These are phyloP conservation scores for Aspergillus viridinutans DNA, from an alignment of 2,329 filamentous ascomycete genomes.

Conservation along the genomic window DNA sequence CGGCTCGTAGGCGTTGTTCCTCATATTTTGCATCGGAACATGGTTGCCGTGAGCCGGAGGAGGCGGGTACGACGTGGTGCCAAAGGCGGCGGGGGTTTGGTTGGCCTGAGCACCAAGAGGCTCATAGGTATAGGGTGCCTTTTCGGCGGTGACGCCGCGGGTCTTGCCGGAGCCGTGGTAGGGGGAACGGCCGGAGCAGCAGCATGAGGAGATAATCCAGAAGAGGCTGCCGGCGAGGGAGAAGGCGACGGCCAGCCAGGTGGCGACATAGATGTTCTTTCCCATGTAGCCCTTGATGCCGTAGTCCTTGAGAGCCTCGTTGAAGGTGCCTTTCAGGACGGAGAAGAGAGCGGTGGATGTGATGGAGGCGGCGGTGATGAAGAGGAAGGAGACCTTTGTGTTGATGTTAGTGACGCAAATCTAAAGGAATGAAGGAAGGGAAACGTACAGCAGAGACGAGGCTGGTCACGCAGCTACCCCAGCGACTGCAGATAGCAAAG, in stretches of 20 bases:
- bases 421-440: slow-evolving; percentile 32
- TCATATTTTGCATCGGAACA: slow-evolving; percentile 22
- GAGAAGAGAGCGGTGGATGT: slow-evolving; percentile 72
- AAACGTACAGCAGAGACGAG: slow-evolving; percentile 65
- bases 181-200: slow-evolving; percentile 67
- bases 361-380: slow-evolving; percentile 62
- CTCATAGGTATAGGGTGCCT: slow-evolving; percentile 60
- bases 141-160: slow-evolving; percentile 51
- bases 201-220: slow-evolving; percentile 91
- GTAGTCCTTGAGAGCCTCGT: slow-evolving; percentile 65
- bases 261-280: slow-evolving; percentile 62
- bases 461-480: slow-evolving; percentile 77
- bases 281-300: slow-evolving; percentile 66
- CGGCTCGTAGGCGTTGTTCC: slow-evolving; percentile 33
- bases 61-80: slow-evolving; percentile 27
- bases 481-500: slow-evolving; percentile 76
- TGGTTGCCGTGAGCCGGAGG: slow-evolving; percentile 15
- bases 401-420: slow-evolving; percentile 2
- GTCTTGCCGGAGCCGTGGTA: slow-evolving; percentile 39
- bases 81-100: slow-evolving; percentile 16
- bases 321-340: slow-evolving; percentile 65
- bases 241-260: slow-evolving; percentile 78
- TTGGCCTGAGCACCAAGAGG: slow-evolving; percentile 40
- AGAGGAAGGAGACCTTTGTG: slow-evolving; percentile 47
- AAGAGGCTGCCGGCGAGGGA: slow-evolving; percentile 73